These are phyloP conservation scores for Pezicula neosporulosa DNA, from an alignment of 2,329 filamentous ascomycete species.

Conservation along the genomic window DNA sequence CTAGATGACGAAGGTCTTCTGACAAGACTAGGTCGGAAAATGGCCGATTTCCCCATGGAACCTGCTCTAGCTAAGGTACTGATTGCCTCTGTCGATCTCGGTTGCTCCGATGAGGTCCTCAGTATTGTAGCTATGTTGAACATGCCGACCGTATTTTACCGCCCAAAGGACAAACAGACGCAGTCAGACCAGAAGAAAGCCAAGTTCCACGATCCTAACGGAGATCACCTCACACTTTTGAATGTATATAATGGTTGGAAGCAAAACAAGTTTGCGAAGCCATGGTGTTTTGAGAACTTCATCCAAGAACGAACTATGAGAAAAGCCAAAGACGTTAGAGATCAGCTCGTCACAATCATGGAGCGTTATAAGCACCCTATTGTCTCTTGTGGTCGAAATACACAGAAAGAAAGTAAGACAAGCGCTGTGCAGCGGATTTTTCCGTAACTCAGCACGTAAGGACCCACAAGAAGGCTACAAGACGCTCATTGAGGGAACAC, in stretches of 20 bases:
- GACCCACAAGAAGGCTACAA: conserved; percentile 97
- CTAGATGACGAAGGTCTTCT: conserved; percentile 93
- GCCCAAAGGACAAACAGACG: conserved; percentile 94
- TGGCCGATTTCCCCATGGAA: conserved; percentile 99
- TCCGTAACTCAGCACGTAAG: conserved; percentile 91
- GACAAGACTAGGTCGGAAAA: conserved; percentile 87
- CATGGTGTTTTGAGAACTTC: conserved; percentile 98
- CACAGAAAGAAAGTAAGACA: conserved; percentile 81
- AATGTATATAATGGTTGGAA: conserved; percentile 99
- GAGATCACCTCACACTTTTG: conserved; percentile 89
- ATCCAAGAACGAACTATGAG: conserved; percentile 89
- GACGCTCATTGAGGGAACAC: conserved; percentile 91
- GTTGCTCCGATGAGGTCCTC: conserved; percentile 90
- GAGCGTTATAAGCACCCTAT: conserved; percentile 82
- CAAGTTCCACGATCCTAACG: conserved; percentile 93
- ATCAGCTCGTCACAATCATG: conserved; percentile 93
- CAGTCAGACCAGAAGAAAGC: conserved; percentile 97
- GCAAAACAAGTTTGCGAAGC: conserved; percentile 71
- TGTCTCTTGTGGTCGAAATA: conserved; percentile 82
- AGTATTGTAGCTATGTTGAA: conserved; percentile 95
- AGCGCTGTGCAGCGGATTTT: conserved; percentile 89
- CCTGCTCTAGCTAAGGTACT: conserved; percentile 87
- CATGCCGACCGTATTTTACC: conserved; percentile 83
- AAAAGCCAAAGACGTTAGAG: conserved; percentile 85
- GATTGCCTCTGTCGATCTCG: conserved; percentile 80